Conservation (phyloP, 1,284 basidiomycete genomes). For the Cryptococcus deneoformans region DNA sequence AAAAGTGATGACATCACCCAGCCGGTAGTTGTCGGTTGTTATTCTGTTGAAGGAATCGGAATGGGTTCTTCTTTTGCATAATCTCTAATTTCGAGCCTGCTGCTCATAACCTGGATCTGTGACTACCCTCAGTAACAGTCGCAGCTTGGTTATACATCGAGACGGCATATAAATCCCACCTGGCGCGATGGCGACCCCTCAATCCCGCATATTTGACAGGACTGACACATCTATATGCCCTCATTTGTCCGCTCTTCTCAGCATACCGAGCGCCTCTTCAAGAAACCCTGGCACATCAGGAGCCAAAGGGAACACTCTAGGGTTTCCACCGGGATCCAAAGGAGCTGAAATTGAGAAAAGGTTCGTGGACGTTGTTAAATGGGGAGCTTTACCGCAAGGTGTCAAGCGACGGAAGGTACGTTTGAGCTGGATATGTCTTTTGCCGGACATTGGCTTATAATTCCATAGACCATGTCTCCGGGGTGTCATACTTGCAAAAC, state of each 20-base stretch:
- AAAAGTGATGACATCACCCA: too few relatives aligned
- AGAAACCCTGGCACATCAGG: not conserved
- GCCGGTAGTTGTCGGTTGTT: too few relatives aligned
- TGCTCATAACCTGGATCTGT: too few relatives aligned
- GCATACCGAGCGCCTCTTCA: constrained; percentile 1
- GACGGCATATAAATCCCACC: too few relatives aligned
- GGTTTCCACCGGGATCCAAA: not conserved
- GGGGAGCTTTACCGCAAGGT: constrained; percentile 35
- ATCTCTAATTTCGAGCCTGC: too few relatives aligned
- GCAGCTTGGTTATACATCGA: too few relatives aligned
- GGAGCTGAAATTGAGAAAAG: constrained; percentile 17
- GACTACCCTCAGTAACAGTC: too few relatives aligned
- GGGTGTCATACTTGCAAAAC: constrained; percentile 63
- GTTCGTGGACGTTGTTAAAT: constrained; percentile 31
- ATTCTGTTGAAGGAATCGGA: too few relatives aligned
- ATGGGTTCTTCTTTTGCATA: too few relatives aligned
- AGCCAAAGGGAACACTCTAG: not conserved
- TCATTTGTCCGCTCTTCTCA: constrained; percentile 27
- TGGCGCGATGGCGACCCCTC: too few relatives aligned
- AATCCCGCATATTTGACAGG: constrained; percentile 1
- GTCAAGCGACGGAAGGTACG: constrained; percentile 39
- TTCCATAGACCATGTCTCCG: constrained; percentile 52
- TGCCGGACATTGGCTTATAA: constrained; percentile 8
- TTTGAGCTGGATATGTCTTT: not conserved
- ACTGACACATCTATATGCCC: constrained; percentile 36